A percentile compares a stretch with the other conserved stretches of the same genome.
Evolutionary conservation across 306 rosid genomes (phyloP).

Genomic region (Quercus agrifolia): DNA sequence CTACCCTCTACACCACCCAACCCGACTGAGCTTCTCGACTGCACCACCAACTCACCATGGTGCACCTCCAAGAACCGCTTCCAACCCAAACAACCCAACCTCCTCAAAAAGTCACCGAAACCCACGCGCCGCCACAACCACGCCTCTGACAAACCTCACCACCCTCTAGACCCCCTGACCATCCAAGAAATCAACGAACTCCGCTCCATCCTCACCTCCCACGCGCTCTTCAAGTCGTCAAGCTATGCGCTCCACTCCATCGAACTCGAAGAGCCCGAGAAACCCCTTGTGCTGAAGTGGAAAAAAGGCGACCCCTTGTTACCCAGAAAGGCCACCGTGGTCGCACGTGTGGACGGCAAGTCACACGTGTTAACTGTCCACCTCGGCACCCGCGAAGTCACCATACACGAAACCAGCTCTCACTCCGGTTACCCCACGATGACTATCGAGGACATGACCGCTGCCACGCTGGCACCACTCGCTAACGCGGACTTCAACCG

Average conservation of each 20-base stretch:
- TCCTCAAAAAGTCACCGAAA: constrained; percentile 11
- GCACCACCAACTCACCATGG: constrained; percentile 51
- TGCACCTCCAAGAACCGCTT: constrained; percentile 56
- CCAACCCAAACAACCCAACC: constrained; percentile 13
- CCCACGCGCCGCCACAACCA: constrained; percentile 36
- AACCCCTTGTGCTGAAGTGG: constrained; percentile 54
- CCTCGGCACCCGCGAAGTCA: constrained; percentile 34
- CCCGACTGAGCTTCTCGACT: constrained; percentile 37
- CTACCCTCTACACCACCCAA: constrained; percentile 30
- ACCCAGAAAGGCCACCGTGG: constrained; percentile 56
- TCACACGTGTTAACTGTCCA: constrained; percentile 48
- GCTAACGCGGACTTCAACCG: constrained; percentile 49
- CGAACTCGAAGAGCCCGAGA: constrained; percentile 68
- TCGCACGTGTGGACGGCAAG: constrained; percentile 37
- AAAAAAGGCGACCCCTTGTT: constrained; percentile 38
- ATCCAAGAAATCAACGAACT: constrained; percentile 51
- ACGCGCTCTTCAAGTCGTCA: constrained; percentile 40
- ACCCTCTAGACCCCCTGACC: constrained; percentile 88
- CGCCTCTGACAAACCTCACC: constrained; percentile 49
- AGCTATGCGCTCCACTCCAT: constrained; percentile 46
- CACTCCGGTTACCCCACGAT: constrained; percentile 60
- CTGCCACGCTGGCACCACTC: constrained; percentile 42
- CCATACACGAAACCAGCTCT: constrained; percentile 2
- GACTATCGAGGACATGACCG: constrained; percentile 62
- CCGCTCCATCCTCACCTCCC: constrained; percentile 42